Base-by-base conservation (phyloP, 495 filamentous ascomycete genomes). In the Xylaria castorea region DNA sequence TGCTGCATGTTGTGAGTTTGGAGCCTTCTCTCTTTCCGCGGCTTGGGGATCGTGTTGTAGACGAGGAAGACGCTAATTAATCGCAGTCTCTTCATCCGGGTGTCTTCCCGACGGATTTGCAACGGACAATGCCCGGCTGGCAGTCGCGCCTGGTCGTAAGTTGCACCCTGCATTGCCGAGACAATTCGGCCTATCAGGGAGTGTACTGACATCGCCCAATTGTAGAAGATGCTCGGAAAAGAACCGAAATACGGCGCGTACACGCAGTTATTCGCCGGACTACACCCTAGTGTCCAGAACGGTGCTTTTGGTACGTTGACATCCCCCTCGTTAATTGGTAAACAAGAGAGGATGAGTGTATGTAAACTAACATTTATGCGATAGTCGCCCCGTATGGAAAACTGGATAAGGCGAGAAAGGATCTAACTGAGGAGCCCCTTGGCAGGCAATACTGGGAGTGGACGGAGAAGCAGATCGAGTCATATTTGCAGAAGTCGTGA, bases 61-160 rank as follows among this genome's bases (percentile, higher is more conserved):
- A 5, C 9, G 14, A 32, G 30, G 16, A 5, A 53, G 22, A 60
- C 16, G n/a, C 27, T 18, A n/a, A 36, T 36, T 20, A 40, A 42
- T 22, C 69, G 71, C 38, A 83, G 86, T 74, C 85, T 83, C 9
- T 85, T 85, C 34, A 81, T 83, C 60, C 77, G 51, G 44, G 48
- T 7, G 22, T 30, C 34, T 51, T 51, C 62, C 57, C 70, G 30
- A 60, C n/a, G 11, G 27, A 68, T 3, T 11, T 32, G 1, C 25
- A 67, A 6, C 71, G 64, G 11, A 48, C 30, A 0, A 60, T 67
- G 48, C 36, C 71, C 20, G 36, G 75, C 73, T 76, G 55, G 64
- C 22, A 66, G 70, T 38, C 63, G 2, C 34, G 22, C 9, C 62
- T 65, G n/a, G 62, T 65, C 5, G 62, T 65, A 40, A 65, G 62